Evolutionary conservation across 2,329 filamentous ascomycete species (phyloP), one percentile per base, ranked within the genome.

Genomic region (Penicillium sp.): DNA sequence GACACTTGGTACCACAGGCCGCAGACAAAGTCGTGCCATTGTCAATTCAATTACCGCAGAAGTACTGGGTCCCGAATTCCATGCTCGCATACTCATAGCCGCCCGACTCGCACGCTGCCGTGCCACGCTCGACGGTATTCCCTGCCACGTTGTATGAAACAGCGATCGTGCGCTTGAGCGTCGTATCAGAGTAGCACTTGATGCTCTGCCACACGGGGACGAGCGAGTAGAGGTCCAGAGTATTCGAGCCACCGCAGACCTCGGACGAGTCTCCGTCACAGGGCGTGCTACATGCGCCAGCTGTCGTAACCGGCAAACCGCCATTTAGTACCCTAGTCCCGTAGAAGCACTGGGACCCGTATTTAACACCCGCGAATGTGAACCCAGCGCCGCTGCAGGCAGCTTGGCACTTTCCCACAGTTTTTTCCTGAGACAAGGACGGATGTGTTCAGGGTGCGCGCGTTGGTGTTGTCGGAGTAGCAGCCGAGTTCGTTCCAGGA

Each of bases 1-100:
- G 73, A 70, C 86, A 88, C 17, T 81, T 67, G 38, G 80, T 84
- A 65, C 80, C 83, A 73, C 86, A 88, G 29, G 64, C 66, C 19
- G 67, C 65, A 13, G 66, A 68, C 23, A 67, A 69, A 30, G 64
- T 56, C 35, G 61, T 66, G 7, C 64, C 63, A 46, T 72, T 70
- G 21, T 67, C 63, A 56, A 75, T 64, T 29, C 65, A 65, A 52
- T 73, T 75, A 41, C 70, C 73, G 58, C 75, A 75, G 66, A 66
- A 71, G 60, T 70, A 73, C 58, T 75, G 73, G 26, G 62, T 65
- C 31, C 65, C 63, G 58, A 75, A 74, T 53, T 77, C 73, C 26
- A 72, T 70, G 26, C 74, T 75, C 15, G 75, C 73, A 54, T 72
- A 64, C 29, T 57, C 52, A 62, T 71, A 77, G 1, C 71, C 75